These are phyloP conservation scores for Volvox reticuliferus DNA, from an alignment of 139 green algal species.

Conservation along the genomic window DNA sequence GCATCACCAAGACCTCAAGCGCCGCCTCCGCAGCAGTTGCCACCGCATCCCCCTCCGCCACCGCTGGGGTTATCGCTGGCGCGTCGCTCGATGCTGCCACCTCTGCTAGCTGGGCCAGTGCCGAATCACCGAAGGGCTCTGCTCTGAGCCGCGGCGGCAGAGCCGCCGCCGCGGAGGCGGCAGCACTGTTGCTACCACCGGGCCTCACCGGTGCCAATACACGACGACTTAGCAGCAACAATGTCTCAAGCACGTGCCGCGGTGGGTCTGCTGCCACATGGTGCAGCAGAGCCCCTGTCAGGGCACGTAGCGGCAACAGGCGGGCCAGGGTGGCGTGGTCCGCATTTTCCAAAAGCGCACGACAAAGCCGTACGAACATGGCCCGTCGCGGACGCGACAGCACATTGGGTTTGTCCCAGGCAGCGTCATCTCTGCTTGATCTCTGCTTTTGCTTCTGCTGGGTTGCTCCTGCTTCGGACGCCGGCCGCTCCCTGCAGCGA, in stretches of 20 bases:
- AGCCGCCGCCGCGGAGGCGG: slow-evolving; percentile 50
- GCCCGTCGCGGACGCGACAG: slow-evolving; percentile 66
- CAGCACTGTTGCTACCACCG: too few relatives aligned
- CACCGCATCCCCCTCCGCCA: background rate
- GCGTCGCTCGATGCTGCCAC: slow-evolving; percentile 41
- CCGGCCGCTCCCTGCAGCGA: slow-evolving; percentile 1
- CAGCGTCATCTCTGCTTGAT: background rate
- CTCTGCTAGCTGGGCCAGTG: slow-evolving; percentile 62
- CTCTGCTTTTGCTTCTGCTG: background rate
- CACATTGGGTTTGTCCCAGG: slow-evolving; percentile 59
- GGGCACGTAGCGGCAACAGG: slow-evolving; percentile 60
- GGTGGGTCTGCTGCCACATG: slow-evolving; percentile 71
- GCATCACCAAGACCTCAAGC: slow-evolving; percentile 55
- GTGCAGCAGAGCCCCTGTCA: slow-evolving; percentile 68
- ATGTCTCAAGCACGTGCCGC: background rate
- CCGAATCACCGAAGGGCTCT: slow-evolving; percentile 68
- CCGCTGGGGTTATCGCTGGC: background rate
- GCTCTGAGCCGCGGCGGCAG: slow-evolving; percentile 46
- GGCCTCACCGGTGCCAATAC: slow-evolving; percentile 48
- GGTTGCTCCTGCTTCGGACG: background rate
- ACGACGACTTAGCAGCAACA: background rate
- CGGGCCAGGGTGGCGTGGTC: slow-evolving; percentile 60
- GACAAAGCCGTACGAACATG: slow-evolving; percentile 65
- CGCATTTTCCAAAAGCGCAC: slow-evolving; percentile 42
- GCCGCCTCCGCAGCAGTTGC: slow-evolving; percentile 48